Evolutionary conservation across 106 monocot genomes (phyloP), one percentile per base, ranked within the genome.

Genomic region (Amphibolis antarctica): DNA sequence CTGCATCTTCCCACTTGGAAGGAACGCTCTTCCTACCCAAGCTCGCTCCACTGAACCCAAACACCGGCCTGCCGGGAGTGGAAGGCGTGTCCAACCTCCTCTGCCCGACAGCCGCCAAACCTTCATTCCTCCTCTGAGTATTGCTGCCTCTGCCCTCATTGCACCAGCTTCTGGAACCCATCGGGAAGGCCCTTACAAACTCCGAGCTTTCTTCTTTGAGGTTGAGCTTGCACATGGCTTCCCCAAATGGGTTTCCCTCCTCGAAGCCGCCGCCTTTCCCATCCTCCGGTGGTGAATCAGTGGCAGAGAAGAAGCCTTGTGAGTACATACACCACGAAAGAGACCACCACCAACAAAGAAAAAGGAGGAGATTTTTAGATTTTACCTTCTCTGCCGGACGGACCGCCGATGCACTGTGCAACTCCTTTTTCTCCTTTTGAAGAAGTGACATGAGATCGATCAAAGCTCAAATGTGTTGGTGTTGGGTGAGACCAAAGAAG

Each of bases 1-100:
- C 83, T 22, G 93, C 93, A 78, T 94, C 85, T 24, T 94, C 93
- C 93, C 93, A 94, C 72, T 94, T 94, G 47, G 93, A 89, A 57
- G 93, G 89, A 21, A 89, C 60, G 30, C 69, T 79, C 83, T 79
- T 89, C 49, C 85, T 85, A 17, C 66, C 56, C 52, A 63, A 58
- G 54, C 77, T 75, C 1, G 68, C 79, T 42, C 66, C 60, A 59
- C 77, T 88, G 73, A 88, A 92, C 57, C 76, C 69, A 63, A 93
- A 88, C 11, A 78, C 20, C 18, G 85, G 85, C 71, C 85, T 76
- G 10, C 85, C 92, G 57, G 92, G 92, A n/a, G 92, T 93, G 58
- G 82, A 56, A 24, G 88, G 92, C 31, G 79, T 64, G 30, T 86
- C 86, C 63, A 78, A 18, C 63, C 79, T 86, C 75, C 71, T 68